Evolutionary conservation across 2,329 filamentous ascomycete species (phyloP), one percentile per base, ranked within the genome.

Genomic region (Trichoderma sp.): DNA sequence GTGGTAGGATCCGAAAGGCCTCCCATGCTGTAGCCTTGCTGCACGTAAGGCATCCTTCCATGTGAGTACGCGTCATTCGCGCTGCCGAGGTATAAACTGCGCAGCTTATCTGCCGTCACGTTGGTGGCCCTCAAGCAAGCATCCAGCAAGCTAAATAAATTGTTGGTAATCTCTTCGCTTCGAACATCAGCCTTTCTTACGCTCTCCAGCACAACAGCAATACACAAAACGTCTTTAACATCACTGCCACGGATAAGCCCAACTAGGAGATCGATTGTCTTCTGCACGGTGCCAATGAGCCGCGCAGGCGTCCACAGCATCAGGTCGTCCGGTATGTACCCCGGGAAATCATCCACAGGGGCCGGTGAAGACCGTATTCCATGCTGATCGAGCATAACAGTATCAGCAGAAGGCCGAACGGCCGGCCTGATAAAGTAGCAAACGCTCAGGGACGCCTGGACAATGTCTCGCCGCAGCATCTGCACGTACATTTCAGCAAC

Each of bases 361-460:
- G 83, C 81, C 6, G 84, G 82, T 18, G 84, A 83, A 79, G 84
- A 79, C 27, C 82, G 81, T 50, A 83, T 78, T 6, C 80, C 81
- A 38, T 82, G 80, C 45, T 82, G 80, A 11, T 80, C 80, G 31
- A 82, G 78, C n/a, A 80, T 78, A 16, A 79, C 76, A 53, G 78
- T 79, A 24, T 84, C 82, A 4, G 78, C 79, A 50, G 79, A 79
- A 35, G 82, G 80, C 6, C 81, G 82, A 12, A 81, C 76, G 2
- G 79, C 80, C n/a, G 80, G 77, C 50, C 83, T 84, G 79, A 90
- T 88, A 75, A 88, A 90, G 77, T 87, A 89, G 79, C 89, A 90
- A 14, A 90, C 83, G 75, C 88, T 89, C 62, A 90, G 85, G 3
- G 88, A 87, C 0, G 89, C 88, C 79, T 90, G 88, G 24, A 89